Percentiles rank a stretch among this genome's conserved stretches.
Evolutionary conservation across 2,329 filamentous ascomycete species (phyloP).

Genomic region (Bipolaris gigantea): DNA sequence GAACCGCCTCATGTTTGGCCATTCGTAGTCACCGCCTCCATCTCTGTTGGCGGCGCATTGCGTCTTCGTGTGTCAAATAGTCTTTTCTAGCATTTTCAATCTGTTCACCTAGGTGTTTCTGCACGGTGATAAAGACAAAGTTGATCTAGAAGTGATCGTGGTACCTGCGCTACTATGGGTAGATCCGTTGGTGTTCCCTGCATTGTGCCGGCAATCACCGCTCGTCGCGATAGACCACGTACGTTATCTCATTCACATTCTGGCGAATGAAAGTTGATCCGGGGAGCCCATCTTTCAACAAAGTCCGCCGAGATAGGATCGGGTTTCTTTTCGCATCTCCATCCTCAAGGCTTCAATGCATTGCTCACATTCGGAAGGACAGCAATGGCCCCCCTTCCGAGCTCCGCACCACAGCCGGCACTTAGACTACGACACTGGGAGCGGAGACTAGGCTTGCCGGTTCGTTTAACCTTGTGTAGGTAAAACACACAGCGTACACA

Average conservation of each 20-base stretch:
- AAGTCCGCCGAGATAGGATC: neutral
- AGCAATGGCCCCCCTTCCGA: conserved; percentile 34
- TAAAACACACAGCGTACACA: conserved; percentile 10
- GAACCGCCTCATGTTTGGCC: neutral
- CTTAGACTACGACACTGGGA: conserved; percentile 20
- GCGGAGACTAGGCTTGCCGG: conserved; percentile 15
- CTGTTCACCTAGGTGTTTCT: neutral
- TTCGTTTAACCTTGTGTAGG: conserved; percentile 15
- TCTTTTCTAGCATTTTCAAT: neutral
- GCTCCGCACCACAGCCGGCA: conserved; percentile 26
- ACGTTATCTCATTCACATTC: neutral
- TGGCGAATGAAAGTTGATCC: neutral
- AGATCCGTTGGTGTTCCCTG: conserved; percentile 11
- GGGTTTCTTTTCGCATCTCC: conserved; percentile 17
- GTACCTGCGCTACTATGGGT: conserved; percentile 12
- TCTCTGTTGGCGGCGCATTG: neutral
- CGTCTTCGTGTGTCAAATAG: neutral
- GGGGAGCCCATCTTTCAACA: neutral
- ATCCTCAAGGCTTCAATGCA: conserved; percentile 7
- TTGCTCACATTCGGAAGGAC: conserved; percentile 9
- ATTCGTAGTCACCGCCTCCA: conserved; percentile 11
- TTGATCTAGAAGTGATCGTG: neutral
- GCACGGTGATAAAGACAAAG: neutral
- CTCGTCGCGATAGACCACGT: neutral
- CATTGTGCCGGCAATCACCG: conserved; percentile 6